Base-by-base conservation (phyloP, 441 rosid species). In the Erodium trifolium region DNA sequence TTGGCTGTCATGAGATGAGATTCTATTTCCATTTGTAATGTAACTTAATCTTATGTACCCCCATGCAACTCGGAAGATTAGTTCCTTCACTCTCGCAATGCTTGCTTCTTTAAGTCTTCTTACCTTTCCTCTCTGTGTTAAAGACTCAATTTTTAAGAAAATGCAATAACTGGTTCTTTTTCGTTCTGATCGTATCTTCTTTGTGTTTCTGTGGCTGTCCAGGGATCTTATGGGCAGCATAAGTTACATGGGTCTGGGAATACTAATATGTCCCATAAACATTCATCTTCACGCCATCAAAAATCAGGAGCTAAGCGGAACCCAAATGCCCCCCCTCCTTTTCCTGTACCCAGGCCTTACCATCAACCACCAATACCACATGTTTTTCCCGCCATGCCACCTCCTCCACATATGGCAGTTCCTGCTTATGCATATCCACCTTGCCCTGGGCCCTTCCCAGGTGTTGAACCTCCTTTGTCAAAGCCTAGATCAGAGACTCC, bases 351-450 rank as follows among this genome's bases (percentile, higher is more conserved):
- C 9, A 73, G 80, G 41, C 82, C 91, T 47, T 87, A 85, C 68
- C 81, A 76, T 76, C 96, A 84, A 68, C 83, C 84, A 13, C 49
- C 80, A 14, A 41, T 79, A 63, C 83, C 78, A 7, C 90, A 84
- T 60, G 70, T 87, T 73, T 82, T 83, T 75, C 93, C 83, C 74
- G 69, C 92, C 68, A 82, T 86, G 86, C 76, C 73, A 65, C 89
- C 89, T 74, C 87, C 81, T 35, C 88, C 90, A 4, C 91, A 86
- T 66, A 77, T 85, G 72, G 82, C 87, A 27, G 79, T 83, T 76
- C 78, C 93, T 57, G 93, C 87, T 47, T 88, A 73, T 77, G 81
- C 78, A 65, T 91, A 81, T 71, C 88, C 68, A 27, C 86, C 91
- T 71, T 81, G 72, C 72, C 88, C 89, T 51, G 84, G 80, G 69